phyloP scores from a whole-genome alignment of 176 grass and related monocot genomes.

The Metroxylon sagu region DNA sequence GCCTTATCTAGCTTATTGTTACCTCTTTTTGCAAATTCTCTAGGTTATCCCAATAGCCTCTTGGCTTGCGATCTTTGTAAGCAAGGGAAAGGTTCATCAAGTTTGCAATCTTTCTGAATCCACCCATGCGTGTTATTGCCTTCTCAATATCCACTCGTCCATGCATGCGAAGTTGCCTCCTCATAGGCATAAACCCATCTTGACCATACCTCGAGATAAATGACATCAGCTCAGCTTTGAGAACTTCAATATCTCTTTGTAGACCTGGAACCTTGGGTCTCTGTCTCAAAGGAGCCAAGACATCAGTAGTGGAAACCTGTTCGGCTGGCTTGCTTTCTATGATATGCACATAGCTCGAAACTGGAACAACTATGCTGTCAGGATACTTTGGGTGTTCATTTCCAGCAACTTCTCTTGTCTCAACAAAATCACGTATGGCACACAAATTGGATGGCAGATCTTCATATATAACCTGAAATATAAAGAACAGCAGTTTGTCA shows the following conservation, averaged over 20 bases:
- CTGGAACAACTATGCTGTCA: constrained; percentile 1
- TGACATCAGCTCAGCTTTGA: constrained; percentile 56
- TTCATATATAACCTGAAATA: constrained; percentile 89
- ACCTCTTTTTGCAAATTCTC: constrained; percentile 97
- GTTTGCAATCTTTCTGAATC: constrained; percentile 73
- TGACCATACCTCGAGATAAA: constrained; percentile 74
- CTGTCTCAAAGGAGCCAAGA: constrained; percentile 30
- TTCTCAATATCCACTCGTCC: constrained; percentile 96
- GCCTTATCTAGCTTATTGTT: background rate
- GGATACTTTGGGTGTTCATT: constrained; percentile 17
- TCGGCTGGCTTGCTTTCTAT: constrained; percentile 24
- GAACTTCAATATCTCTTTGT: constrained; percentile 68
- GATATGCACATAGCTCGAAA: constrained; percentile 17
- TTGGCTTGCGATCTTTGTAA: constrained; percentile 87
- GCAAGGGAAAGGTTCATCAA: constrained; percentile 78
- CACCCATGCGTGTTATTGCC: constrained; percentile 93
- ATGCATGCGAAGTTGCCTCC: constrained; percentile 76
- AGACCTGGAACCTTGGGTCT: constrained; percentile 75
- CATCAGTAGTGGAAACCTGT: constrained; percentile 23
- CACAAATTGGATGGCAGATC: constrained; percentile 95
- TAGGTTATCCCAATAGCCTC: constrained; percentile 91
- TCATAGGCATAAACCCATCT: constrained; percentile 92
- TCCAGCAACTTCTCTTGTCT: constrained; percentile 37
- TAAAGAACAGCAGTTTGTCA: background rate
- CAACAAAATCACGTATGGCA: constrained; percentile 87